Conservation (phyloP, 768 basidiomycete genomes). For the Phaeotremella fagi region DNA sequence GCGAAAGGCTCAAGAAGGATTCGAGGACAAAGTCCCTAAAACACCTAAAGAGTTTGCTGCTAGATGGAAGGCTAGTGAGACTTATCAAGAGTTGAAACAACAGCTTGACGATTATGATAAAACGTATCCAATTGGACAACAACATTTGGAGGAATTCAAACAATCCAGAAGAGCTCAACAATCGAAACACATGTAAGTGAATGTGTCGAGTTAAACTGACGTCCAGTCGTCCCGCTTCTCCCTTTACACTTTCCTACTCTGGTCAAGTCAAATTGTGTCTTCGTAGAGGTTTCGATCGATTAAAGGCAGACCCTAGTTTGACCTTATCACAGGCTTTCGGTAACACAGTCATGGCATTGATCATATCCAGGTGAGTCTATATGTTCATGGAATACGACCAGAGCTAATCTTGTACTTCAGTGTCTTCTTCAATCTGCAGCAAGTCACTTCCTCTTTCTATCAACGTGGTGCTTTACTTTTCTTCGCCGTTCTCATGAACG, state of each 20-base stretch:
- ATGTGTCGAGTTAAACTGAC: constrained; percentile 71
- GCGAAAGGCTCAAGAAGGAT: constrained; percentile 67
- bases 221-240: constrained; percentile 45
- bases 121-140: constrained; percentile 41
- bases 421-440: constrained; percentile 46
- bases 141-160: constrained; percentile 65
- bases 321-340: constrained; percentile 44
- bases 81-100: constrained; percentile 55
- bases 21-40: constrained; percentile 60
- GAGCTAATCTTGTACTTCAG: no score
- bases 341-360: constrained; percentile 41
- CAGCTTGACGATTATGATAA: constrained; percentile 59
- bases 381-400: no score
- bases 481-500: constrained; percentile 60
- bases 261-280: constrained; percentile 54
- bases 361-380: constrained; percentile 42
- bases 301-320: constrained; percentile 51
- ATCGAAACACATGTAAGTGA: constrained; percentile 73
- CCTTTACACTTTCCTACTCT: constrained; percentile 53
- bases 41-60: constrained; percentile 60
- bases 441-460: constrained; percentile 20
- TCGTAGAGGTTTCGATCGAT: constrained; percentile 52
- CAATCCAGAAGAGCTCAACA: constrained; percentile 59
- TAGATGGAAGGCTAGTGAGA: constrained; percentile 54
- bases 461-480: constrained; percentile 36